These are phyloP conservation scores for Zygosaccharomyces siamensis DNA, from an alignment of 805 yeast species.

Conservation along the genomic window DNA sequence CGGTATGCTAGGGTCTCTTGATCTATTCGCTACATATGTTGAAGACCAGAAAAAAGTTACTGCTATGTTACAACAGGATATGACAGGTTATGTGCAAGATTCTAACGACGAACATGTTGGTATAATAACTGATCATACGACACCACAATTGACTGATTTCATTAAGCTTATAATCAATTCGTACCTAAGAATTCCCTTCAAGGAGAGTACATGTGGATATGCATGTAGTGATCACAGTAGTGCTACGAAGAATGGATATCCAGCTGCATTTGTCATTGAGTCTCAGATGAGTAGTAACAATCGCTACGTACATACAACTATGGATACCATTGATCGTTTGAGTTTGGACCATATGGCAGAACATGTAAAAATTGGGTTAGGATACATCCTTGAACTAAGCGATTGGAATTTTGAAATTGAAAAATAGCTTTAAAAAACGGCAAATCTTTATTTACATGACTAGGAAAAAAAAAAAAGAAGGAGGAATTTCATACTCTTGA, in stretches of 20 bases:
- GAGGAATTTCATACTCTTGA: conserved; percentile 16
- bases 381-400: conserved; percentile 65
- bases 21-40: conserved; percentile 56
- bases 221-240: conserved; percentile 93
- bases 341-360: conserved; percentile 75
- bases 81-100: conserved; percentile 73
- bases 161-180: conserved; percentile 54
- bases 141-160: conserved; percentile 51
- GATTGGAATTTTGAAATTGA: conserved; percentile 20
- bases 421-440: conserved; percentile 1
- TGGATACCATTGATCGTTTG: conserved; percentile 78
- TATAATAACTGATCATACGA: conserved; percentile 68
- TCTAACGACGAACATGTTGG: conserved; percentile 64
- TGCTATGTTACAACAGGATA: conserved; percentile 91
- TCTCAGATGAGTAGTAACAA: conserved; percentile 58
- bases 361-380: conserved; percentile 73
- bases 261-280: conserved; percentile 79
- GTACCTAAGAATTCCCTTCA: conserved; percentile 65
- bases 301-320: conserved; percentile 67
- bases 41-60: conserved; percentile 47
- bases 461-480: neutral
- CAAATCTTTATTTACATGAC: conserved; percentile 10
- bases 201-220: conserved; percentile 79
- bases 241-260: conserved; percentile 77
- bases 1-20: conserved; percentile 81